Evolutionary conservation across 2,329 filamentous ascomycete species (phyloP).

Genomic region (Fusarium multiceps): DNA sequence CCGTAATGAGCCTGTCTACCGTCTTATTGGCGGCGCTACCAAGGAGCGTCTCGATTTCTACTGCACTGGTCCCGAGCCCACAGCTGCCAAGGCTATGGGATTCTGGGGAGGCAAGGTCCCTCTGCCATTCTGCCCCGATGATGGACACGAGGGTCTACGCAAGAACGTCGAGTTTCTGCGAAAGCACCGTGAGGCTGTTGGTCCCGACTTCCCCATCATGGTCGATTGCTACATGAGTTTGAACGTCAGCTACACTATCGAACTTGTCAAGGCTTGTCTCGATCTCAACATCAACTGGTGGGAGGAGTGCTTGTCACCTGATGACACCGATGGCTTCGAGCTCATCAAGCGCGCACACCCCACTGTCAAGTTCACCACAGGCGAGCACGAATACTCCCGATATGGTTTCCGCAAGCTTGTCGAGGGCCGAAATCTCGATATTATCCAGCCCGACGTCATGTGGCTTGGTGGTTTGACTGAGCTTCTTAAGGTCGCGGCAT

Average conservation of each 20-base stretch:
- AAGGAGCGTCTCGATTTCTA: slow-evolving; percentile 88
- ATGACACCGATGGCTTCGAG: slow-evolving; percentile 91
- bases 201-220: slow-evolving; percentile 91
- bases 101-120: slow-evolving; percentile 94
- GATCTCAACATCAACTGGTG: slow-evolving; percentile 95
- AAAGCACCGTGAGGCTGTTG: slow-evolving; percentile 84
- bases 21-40: slow-evolving; percentile 91
- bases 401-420: slow-evolving; percentile 96
- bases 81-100: slow-evolving; percentile 83
- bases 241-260: slow-evolving; percentile 92
- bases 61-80: slow-evolving; percentile 90
- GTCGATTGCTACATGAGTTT: slow-evolving; percentile 98
- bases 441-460: slow-evolving; percentile 97
- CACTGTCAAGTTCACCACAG: slow-evolving; percentile 91
- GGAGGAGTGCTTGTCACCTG: slow-evolving; percentile 92
- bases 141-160: slow-evolving; percentile 81
- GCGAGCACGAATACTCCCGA: slow-evolving; percentile 94
- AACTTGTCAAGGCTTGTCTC: slow-evolving; percentile 84
- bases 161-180: slow-evolving; percentile 93
- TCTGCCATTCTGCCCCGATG: slow-evolving; percentile 88
- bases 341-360: slow-evolving; percentile 92
- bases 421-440: slow-evolving; percentile 90
- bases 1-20: slow-evolving; percentile 92
- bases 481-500: slow-evolving; percentile 86
- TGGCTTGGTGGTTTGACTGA: slow-evolving; percentile 96